A percentile compares a stretch with the other conserved stretches of the same genome.
phyloP scores from a whole-genome alignment of 2,329 filamentous ascomycete genomes.

The Periconia sp. region DNA sequence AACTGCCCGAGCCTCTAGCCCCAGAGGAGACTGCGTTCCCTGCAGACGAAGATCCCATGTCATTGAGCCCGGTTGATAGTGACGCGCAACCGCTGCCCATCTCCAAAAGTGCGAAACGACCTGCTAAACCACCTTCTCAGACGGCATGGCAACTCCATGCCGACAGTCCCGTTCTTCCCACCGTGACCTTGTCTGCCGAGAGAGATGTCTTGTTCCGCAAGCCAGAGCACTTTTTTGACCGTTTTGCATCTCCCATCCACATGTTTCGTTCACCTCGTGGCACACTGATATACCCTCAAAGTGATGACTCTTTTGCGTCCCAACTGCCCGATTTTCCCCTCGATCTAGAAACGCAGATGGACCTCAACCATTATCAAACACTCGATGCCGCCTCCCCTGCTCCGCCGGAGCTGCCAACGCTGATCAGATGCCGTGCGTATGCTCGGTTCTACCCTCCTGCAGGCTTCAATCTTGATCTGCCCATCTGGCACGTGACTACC shows the following conservation, averaged over 20 bases:
- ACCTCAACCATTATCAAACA: slow-evolving; percentile 30
- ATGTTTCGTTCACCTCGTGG: slow-evolving; percentile 52
- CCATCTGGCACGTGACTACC: slow-evolving; percentile 44
- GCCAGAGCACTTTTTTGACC: slow-evolving; percentile 50
- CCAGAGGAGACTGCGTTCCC: slow-evolving; percentile 35
- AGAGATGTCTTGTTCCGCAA: slow-evolving; percentile 45
- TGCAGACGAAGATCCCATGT: slow-evolving; percentile 29
- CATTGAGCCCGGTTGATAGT: slow-evolving; percentile 6
- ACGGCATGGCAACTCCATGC: slow-evolving; percentile 32
- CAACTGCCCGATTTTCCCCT: slow-evolving; percentile 25
- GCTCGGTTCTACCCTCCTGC: slow-evolving; percentile 48
- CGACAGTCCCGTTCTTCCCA: slow-evolving; percentile 30
- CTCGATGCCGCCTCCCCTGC: slow-evolving; percentile 9
- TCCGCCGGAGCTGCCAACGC: slow-evolving; percentile 17
- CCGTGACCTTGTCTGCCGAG: slow-evolving; percentile 31
- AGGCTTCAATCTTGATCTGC: slow-evolving; percentile 42
- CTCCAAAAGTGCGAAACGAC: slow-evolving; percentile 14
- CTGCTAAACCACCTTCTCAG: slow-evolving; percentile 17
- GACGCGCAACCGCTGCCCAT: slow-evolving; percentile 7
- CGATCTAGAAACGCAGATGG: slow-evolving; percentile 35
- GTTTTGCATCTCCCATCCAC: slow-evolving; percentile 53
- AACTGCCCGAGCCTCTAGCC: slow-evolving; percentile 32
- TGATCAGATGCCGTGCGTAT: slow-evolving; percentile 35
- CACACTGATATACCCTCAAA: slow-evolving; percentile 25
- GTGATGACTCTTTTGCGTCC: slow-evolving; percentile 29